These are phyloP conservation scores for Cornus controversa DNA, from an alignment of 148 eudicot genomes.

Conservation along the genomic window DNA sequence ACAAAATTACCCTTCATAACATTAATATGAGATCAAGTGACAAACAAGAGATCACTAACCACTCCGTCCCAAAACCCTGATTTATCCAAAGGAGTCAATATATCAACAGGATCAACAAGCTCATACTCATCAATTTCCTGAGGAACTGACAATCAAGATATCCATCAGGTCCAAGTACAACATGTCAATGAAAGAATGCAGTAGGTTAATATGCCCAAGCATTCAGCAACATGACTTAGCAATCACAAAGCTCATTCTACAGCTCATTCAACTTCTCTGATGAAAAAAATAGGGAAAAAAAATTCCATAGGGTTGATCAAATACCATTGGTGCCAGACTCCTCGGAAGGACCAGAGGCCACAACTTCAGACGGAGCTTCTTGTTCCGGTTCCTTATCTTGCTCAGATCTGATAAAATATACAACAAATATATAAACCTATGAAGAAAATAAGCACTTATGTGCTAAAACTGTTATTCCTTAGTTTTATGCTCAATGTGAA, in stretches of 20 bases:
- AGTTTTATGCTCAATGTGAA: not conserved
- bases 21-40: not conserved
- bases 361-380: slow-evolving; percentile 70
- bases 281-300: not conserved
- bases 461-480: not conserved
- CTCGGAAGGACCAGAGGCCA: slow-evolving; percentile 64
- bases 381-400: slow-evolving; percentile 98
- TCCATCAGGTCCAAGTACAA: slow-evolving; percentile 10
- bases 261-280: not conserved
- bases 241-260: slow-evolving; percentile 1
- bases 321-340: slow-evolving; percentile 77
- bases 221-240: not conserved
- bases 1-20: not conserved
- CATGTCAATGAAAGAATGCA: not conserved
- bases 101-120: slow-evolving; percentile 97
- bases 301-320: slow-evolving; percentile 7
- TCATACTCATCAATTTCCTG: slow-evolving; percentile 96
- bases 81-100: slow-evolving; percentile 92
- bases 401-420: slow-evolving; percentile 62
- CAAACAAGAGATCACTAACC: slow-evolving; percentile 50
- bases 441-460: not conserved
- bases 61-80: slow-evolving; percentile 98
- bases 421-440: not conserved
- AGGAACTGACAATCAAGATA: slow-evolving; percentile 58
- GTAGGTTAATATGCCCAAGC: not conserved